Evolutionary conservation across 768 basidiomycete species (phyloP), one percentile per base, ranked within the genome.

Genomic region (Mrakia frigida): DNA sequence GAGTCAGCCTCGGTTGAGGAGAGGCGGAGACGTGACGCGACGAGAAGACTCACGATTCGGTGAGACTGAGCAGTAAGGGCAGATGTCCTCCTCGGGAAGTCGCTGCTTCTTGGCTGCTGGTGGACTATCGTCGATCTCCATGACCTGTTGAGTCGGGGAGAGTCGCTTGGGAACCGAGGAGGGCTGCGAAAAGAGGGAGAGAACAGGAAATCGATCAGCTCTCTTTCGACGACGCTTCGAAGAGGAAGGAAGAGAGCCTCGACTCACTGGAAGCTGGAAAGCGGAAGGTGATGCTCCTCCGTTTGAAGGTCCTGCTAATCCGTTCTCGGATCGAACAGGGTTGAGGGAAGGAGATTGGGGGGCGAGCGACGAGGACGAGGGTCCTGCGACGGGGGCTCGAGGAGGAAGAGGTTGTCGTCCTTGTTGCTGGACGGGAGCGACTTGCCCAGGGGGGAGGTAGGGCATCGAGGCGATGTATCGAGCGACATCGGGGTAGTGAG

Each of bases 21-120:
- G 21, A n/a, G 37, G 37, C n/a, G 13, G 25, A 50, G 46, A 50
- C 37, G 72, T 1, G 41, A 18, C 25, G 53, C 16, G 41, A 33
- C 33, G n/a, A 39, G 59, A 39, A 31, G 39, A 41, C 39, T 35
- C 28, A 41, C 37, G 39, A 39, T 23, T 11, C 9, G 72, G 39
- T 23, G 33, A 0, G 14, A 39, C 39, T 0, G 2, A 6, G 31
- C 50, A 53, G 52, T 72, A 53, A 0, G 70, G 53, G 50, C 70
- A 72, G 7, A 25, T 4, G 3, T 50, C 46, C 21, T 70, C 65
- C 13, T 35, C 35, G 25, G 39, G 65, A 39, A 25, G 35, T 25
- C 11, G 39, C 65, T 68, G 35, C 37, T 68, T 68, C 35, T 25
- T 70, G 41, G 69, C 39, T 39, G 69, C 39, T 39, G 68, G 69